phyloP scores from a whole-genome alignment of 1,284 basidiomycete species.

The Melampsora larici-populina region DNA sequence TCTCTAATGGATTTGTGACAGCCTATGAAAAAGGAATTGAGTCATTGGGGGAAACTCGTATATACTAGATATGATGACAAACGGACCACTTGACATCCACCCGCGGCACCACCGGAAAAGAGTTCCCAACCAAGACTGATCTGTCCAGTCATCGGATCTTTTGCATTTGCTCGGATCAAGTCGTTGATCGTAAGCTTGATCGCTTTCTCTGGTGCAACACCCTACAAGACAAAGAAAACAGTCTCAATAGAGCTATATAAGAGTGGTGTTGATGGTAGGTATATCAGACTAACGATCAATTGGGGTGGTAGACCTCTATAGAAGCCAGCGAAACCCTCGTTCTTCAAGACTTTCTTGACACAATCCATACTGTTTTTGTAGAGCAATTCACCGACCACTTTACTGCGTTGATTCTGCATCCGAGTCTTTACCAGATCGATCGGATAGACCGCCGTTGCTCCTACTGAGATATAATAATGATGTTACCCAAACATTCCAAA shows the following conservation, averaged over 20 bases:
- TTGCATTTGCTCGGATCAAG: constrained; percentile 74
- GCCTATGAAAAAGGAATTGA: constrained; percentile 59
- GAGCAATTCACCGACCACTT: constrained; percentile 85
- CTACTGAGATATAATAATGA: constrained; percentile 57
- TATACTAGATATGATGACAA: neutral
- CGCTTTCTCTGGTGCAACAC: constrained; percentile 96
- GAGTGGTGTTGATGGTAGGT: neutral
- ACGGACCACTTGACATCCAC: constrained; percentile 94
- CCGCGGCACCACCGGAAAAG: constrained; percentile 84
- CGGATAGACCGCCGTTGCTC: constrained; percentile 87
- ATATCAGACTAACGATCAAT: constrained; percentile 66
- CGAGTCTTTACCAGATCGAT: constrained; percentile 83
- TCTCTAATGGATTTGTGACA: constrained; percentile 90
- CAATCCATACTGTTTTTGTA: constrained; percentile 95
- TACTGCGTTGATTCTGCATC: constrained; percentile 96
- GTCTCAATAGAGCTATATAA: neutral
- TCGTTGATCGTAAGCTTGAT: constrained; percentile 95
- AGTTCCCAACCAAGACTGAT: constrained; percentile 85
- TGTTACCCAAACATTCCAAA: neutral
- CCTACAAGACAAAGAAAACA: constrained; percentile 58
- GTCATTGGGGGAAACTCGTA: neutral
- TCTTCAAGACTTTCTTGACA: constrained; percentile 85
- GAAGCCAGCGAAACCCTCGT: constrained; percentile 87
- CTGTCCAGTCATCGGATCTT: constrained; percentile 88
- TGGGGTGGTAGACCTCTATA: constrained; percentile 95